Evolutionary conservation across 495 filamentous ascomycete species (phyloP).

Genomic region (Penicillium canariense): DNA sequence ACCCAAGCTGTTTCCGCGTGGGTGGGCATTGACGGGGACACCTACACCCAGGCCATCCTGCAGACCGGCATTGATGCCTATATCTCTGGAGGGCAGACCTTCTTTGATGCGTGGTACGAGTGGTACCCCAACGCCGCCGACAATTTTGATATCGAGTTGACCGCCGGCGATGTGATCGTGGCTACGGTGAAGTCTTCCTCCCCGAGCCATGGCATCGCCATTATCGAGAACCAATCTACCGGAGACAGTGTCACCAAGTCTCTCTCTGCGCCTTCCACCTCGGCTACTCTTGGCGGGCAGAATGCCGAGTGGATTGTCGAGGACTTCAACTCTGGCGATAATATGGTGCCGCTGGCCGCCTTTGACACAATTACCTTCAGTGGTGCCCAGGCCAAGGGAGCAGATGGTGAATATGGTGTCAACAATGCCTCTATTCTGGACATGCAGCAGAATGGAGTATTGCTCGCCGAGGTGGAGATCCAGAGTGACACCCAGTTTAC

Average conservation of each 20-base stretch:
- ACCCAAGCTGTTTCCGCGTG: conserved; percentile 57
- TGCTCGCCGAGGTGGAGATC: conserved; percentile 47
- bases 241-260: conserved; percentile 54
- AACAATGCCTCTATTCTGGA: conserved; percentile 48
- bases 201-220: conserved; percentile 50
- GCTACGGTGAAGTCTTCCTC: conserved; percentile 50
- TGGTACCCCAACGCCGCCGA: conserved; percentile 59
- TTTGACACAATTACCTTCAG: conserved; percentile 53
- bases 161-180: conserved; percentile 56
- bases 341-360: conserved; percentile 52
- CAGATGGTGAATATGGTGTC: conserved; percentile 32
- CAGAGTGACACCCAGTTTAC: conserved; percentile 36
- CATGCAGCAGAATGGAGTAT: conserved; percentile 47
- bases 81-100: conserved; percentile 32
- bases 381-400: conserved; percentile 38
- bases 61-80: conserved; percentile 63
- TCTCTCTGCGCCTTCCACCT: conserved; percentile 37
- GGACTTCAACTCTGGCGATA: conserved; percentile 51
- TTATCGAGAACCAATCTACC: conserved; percentile 54
- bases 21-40: conserved; percentile 63
- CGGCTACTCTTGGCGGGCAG: conserved; percentile 37
- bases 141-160: conserved; percentile 53
- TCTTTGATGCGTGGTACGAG: conserved; percentile 62
- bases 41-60: conserved; percentile 55
- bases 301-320: conserved; percentile 70